These are phyloP conservation scores for Madurella mycetomatis DNA, from an alignment of 2,329 filamentous ascomycete genomes.

Conservation along the genomic window DNA sequence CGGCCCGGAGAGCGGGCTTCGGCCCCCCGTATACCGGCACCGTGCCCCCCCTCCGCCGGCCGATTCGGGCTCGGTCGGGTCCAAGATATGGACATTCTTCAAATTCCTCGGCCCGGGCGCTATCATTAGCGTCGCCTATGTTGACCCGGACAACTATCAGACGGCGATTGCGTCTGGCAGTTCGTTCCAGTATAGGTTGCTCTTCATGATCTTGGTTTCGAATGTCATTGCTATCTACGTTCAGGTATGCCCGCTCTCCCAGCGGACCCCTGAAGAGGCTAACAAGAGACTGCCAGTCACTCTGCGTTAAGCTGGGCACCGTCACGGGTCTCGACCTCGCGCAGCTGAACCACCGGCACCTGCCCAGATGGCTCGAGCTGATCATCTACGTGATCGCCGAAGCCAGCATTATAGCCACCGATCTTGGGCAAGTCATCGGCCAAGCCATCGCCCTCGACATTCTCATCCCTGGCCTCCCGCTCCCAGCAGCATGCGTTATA, in stretches of 20 bases:
- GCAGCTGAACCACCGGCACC: conserved; percentile 59
- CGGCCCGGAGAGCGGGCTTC: too few relatives aligned
- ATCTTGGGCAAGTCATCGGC: conserved; percentile 66
- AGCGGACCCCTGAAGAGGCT: too few relatives aligned
- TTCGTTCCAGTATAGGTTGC: conserved; percentile 57
- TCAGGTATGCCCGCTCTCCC: conserved; percentile 42
- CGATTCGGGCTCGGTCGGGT: too few relatives aligned
- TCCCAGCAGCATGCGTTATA: conserved; percentile 64
- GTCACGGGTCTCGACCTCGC: conserved; percentile 65
- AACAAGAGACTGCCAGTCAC: too few relatives aligned
- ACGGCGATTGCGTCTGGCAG: conserved; percentile 51
- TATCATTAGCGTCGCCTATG: conserved; percentile 29
- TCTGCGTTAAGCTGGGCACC: conserved; percentile 65
- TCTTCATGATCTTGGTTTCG: conserved; percentile 61
- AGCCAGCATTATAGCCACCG: conserved; percentile 65
- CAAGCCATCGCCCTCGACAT: conserved; percentile 67
- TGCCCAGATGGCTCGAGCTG: conserved; percentile 62
- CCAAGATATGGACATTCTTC: too few relatives aligned
- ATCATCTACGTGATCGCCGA: conserved; percentile 60
- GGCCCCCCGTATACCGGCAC: too few relatives aligned
- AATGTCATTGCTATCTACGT: conserved; percentile 69
- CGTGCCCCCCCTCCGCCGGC: too few relatives aligned
- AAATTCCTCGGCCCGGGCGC: conserved; percentile 23
- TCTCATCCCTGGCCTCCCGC: conserved; percentile 57
- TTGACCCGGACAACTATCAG: conserved; percentile 30